Evolutionary conservation across 78 protist genomes (phyloP).

Genomic region (slime mould (Dictyostelium discoideum)): dicty_2.7 NC_007090.3:3069001-3069500

Average conservation of each 20-base stretch:
- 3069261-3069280: conserved; percentile 76
- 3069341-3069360: not conserved
- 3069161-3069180: conserved; percentile 72
- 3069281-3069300: not conserved
- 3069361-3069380: not conserved
- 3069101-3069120: conserved; percentile 77
- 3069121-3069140: conserved; percentile 87
- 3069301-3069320: not conserved
- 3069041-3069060: conserved; percentile 89
- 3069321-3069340: not conserved
- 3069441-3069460: conserved; percentile 60
- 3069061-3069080: conserved; percentile 89
- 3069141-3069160: conserved; percentile 75
- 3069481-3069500: conserved; percentile 76
- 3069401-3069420: conserved; percentile 51
- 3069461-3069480: conserved; percentile 54
- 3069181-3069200: conserved; percentile 90
- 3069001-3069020: conserved; percentile 85
- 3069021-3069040: conserved; percentile 90
- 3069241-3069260: conserved; percentile 90
- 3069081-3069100: conserved; percentile 82
- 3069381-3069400: too few species aligned
- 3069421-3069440: conserved; percentile 47
- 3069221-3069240: conserved; percentile 91
- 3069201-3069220: conserved; percentile 84